phyloP scores from a whole-genome alignment of 208 protist genomes.

The Crithidia fasciculata region DNA sequence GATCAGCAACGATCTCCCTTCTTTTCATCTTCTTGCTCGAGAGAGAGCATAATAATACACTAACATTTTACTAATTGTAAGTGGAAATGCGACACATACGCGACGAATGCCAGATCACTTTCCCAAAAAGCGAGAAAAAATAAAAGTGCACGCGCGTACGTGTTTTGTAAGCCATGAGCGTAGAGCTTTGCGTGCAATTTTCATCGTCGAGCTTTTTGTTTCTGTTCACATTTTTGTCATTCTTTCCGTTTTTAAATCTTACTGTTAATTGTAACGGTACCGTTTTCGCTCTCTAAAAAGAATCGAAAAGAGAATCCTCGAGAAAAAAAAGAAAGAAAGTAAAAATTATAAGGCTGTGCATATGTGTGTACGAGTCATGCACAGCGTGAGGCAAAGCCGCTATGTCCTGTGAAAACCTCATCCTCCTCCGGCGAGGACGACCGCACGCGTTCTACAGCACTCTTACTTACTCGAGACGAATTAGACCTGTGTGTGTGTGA shows the following conservation, averaged over 20 bases:
- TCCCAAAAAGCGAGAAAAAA: background rate
- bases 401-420: too few species aligned
- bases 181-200: background rate
- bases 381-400: too few species aligned
- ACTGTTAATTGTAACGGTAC: conserved; percentile 3
- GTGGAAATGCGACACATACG: background rate
- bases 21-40: background rate
- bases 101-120: background rate
- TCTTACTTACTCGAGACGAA: too few species aligned
- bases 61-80: conserved; percentile 2
- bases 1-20: too few species aligned
- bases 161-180: background rate
- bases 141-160: background rate
- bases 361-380: too few species aligned
- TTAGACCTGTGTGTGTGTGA: too few species aligned
- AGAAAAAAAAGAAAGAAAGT: background rate
- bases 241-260: background rate
- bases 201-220: conserved; percentile 1
- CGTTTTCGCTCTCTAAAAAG: background rate
- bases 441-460: too few species aligned
- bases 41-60: background rate
- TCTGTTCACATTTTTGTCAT: conserved; percentile 20
- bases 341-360: background rate
- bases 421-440: too few species aligned
- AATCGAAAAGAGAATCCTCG: background rate